phyloP scores from a whole-genome alignment of 345 rosid species.

The Hevea brasiliensis region DNA sequence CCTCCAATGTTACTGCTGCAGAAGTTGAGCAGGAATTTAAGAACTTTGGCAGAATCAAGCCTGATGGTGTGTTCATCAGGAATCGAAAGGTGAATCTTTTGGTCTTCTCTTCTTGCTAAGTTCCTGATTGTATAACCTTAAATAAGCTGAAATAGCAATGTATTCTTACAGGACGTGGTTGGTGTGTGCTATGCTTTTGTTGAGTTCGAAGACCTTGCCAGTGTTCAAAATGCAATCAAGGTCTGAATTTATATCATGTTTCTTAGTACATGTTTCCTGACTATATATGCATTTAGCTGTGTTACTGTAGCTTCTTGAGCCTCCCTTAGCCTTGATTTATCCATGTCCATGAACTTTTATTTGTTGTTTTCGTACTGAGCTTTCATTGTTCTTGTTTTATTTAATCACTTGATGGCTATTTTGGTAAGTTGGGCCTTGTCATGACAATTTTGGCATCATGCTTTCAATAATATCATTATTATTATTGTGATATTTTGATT shows the following conservation, averaged over 20 bases:
- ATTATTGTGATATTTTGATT: too few species aligned
- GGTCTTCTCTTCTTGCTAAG: neutral
- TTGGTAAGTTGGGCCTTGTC: too few species aligned
- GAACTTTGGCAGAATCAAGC: slow-evolving; percentile 78
- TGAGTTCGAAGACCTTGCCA: slow-evolving; percentile 81
- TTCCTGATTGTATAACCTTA: neutral
- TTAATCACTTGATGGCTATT: too few species aligned
- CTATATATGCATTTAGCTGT: neutral
- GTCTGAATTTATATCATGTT: slow-evolving; percentile 32
- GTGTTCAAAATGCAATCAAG: slow-evolving; percentile 91
- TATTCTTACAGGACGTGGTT: slow-evolving; percentile 59
- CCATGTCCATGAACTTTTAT: too few species aligned
- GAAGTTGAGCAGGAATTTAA: slow-evolving; percentile 88
- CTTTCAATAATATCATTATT: too few species aligned
- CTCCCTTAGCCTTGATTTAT: too few species aligned
- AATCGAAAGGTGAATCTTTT: slow-evolving; percentile 66
- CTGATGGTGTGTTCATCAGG: slow-evolving; percentile 88
- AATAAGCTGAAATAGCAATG: slow-evolving; percentile 22
- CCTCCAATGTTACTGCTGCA: slow-evolving; percentile 65
- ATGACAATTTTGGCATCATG: too few species aligned
- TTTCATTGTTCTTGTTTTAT: too few species aligned
- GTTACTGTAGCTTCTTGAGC: too few species aligned
- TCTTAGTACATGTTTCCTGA: neutral
- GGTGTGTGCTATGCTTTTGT: slow-evolving; percentile 98
- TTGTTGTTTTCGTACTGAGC: too few species aligned